Conservation (phyloP, 176 grass and related monocot species). For the Zizania latifolia region DNA sequence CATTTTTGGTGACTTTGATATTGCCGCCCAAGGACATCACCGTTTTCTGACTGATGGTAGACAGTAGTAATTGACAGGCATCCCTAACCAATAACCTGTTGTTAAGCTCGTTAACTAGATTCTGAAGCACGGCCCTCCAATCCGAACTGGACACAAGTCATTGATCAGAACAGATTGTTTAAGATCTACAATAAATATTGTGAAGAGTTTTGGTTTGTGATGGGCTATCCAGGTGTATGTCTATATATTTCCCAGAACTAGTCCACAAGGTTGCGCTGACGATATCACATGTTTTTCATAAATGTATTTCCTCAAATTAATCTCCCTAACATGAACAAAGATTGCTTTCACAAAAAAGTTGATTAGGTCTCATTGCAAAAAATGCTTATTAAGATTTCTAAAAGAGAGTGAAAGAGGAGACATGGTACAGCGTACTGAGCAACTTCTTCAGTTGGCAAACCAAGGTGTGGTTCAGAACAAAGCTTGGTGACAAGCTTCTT, state of each 20-base stretch:
- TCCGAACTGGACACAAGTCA: neutral
- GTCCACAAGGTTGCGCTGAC: neutral
- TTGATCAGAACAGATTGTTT: neutral
- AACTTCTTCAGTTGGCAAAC: neutral
- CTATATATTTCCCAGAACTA: constrained; percentile 17
- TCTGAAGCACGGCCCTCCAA: neutral
- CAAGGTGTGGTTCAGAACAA: neutral
- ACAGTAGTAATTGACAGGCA: neutral
- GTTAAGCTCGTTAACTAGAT: neutral
- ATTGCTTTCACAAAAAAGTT: neutral
- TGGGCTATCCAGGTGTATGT: neutral
- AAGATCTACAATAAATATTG: neutral
- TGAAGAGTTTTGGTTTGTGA: neutral
- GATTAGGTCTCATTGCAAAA: neutral
- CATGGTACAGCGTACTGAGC: neutral
- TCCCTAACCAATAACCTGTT: neutral
- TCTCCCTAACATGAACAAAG: neutral
- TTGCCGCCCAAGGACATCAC: neutral
- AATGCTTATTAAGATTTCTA: neutral
- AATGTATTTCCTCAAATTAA: neutral
- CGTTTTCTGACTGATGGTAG: neutral
- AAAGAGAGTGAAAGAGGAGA: neutral
- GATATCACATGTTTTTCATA: neutral
- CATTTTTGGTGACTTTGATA: neutral
- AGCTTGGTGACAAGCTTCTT: neutral